Evolutionary conservation across 331 rosid genomes (phyloP), one percentile per base, ranked within the genome.

Genomic region (Quercus tomentella): DNA sequence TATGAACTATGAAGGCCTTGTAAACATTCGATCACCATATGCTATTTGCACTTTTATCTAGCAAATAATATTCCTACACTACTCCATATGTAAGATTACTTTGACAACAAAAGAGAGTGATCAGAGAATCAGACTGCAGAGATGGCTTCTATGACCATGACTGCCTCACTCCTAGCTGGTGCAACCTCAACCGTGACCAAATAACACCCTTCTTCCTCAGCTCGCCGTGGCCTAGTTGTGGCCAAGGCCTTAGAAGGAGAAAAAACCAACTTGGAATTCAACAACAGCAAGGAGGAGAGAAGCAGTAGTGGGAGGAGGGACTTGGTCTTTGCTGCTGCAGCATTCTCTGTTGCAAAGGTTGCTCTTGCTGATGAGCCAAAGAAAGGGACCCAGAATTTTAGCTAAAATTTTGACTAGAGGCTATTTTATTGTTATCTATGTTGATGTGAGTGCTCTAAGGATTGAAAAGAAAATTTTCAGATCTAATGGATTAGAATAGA

Each of bases 81-180:
- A 26, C 28, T 26, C 3, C 28, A 26, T 26, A 2, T 26, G 28
- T 26, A 26, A 26, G 28, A 26, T 26, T 26, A 26, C 28, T 26
- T 26, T 26, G 28, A 26, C 28, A 26, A 26, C 28, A 26, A 26
- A 3, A 26, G 2, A 26, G 28, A 26, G 28, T 26, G 28, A 26
- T 54, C 84, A 41, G 45, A 41, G 45, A 0, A 67, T 20, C 17
- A 1, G 2, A 35, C 11, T 56, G 60, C 43, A 72, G 70, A 57
- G 33, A 89, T 90, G 94, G 89, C 94, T 16, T 90, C 94, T 74
- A 80, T 88, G 85, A 72, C 86, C 73, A 84, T 88, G 88, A 80
- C 89, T 55, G 90, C 90, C 73, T 85, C 92, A 45, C 57, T 88
- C 83, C 76, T 87, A 1, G 56, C 61, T 0, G 69, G 77, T 76